These are phyloP conservation scores for Aureobasidium sp. DNA, from an alignment of 2,329 filamentous ascomycete species.

Conservation along the genomic window DNA sequence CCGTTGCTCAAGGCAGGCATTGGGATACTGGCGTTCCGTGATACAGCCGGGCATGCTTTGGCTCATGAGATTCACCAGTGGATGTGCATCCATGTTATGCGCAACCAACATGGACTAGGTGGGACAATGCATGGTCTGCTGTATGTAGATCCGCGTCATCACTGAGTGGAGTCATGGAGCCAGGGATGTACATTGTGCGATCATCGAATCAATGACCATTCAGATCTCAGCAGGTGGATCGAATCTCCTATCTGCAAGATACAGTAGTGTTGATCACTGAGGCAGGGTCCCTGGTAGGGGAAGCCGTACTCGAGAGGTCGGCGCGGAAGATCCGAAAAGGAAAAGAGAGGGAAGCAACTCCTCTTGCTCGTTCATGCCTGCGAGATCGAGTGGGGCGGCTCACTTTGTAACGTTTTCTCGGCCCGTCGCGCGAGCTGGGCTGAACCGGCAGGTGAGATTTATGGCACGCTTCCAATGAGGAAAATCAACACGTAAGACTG, in stretches of 20 bases:
- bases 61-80: neutral
- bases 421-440: neutral
- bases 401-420: neutral
- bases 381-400: neutral
- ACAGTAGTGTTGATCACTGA: neutral
- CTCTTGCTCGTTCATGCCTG: neutral
- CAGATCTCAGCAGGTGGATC: neutral
- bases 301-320: neutral
- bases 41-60: neutral
- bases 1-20: neutral
- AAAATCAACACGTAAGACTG: neutral
- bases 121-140: neutral
- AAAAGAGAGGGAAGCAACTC: neutral
- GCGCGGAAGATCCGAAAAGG: neutral
- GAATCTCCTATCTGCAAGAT: neutral
- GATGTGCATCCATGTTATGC: neutral
- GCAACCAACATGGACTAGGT: slow-evolving; percentile 1
- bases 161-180: neutral
- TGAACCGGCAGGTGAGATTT: neutral
- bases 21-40: neutral
- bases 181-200: neutral
- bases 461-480: neutral
- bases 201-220: neutral
- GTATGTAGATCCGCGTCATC: neutral
- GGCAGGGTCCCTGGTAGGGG: neutral